phyloP scores from a whole-genome alignment of 352 stramenopile genomes.

The Phytophthora gonapodyides region DNA sequence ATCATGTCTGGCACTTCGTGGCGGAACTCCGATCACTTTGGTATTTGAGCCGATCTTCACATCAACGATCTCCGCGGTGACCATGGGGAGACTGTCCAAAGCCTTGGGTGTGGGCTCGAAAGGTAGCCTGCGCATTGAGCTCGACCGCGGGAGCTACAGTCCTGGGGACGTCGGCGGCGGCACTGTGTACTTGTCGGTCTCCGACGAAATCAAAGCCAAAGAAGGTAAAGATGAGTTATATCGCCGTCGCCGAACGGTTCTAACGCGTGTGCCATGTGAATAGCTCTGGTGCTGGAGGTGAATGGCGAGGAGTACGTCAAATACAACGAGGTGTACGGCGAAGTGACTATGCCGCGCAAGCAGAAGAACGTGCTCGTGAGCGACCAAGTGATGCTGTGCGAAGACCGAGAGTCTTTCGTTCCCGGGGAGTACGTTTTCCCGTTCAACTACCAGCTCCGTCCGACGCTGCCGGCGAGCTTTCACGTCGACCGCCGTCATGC shows the following conservation, averaged over 20 bases:
- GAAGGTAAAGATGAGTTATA: constrained; percentile 3
- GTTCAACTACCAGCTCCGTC: constrained; percentile 31
- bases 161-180: constrained; percentile 32
- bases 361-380: constrained; percentile 18
- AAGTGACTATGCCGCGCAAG: constrained; percentile 14
- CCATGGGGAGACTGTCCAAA: constrained; percentile 29
- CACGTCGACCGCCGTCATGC: constrained; percentile 23
- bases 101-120: constrained; percentile 26
- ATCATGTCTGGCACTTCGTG: not conserved
- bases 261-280: constrained; percentile 7
- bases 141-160: constrained; percentile 27
- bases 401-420: constrained; percentile 48
- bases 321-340: constrained; percentile 35
- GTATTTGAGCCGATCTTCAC: constrained; percentile 13
- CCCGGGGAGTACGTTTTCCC: constrained; percentile 44
- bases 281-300: constrained; percentile 29
- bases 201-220: constrained; percentile 32
- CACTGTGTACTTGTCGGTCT: constrained; percentile 33
- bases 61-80: not conserved
- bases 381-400: constrained; percentile 45
- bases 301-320: constrained; percentile 35
- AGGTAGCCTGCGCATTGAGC: constrained; percentile 28
- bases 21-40: constrained; percentile 12
- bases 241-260: not conserved
- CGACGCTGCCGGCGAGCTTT: constrained; percentile 27